A percentile compares a stretch with the other conserved stretches of the same genome.
Conservation (phyloP, 164 flowering plant species). For the Malania oleifera region DNA sequence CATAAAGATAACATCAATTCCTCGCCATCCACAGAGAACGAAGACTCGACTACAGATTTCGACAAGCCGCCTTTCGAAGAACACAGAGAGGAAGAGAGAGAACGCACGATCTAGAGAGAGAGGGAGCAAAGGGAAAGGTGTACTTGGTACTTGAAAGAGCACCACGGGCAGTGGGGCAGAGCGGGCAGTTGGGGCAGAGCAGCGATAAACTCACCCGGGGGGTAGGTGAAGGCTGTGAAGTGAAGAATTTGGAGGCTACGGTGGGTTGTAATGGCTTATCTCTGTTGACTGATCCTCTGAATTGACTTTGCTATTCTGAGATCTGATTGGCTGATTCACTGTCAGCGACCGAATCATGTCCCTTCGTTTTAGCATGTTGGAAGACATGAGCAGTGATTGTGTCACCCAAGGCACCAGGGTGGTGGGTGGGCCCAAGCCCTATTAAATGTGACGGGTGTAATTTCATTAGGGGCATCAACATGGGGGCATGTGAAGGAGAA, state of each 20-base stretch:
- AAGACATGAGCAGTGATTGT: neutral
- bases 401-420: neutral
- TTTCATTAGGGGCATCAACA: neutral
- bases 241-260: too few relatives aligned
- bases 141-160: constrained; percentile 30
- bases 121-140: constrained; percentile 16
- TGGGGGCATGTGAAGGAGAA: constrained; percentile 10
- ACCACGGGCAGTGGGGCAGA: constrained; percentile 28
- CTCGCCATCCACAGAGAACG: neutral
- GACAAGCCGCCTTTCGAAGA: constrained; percentile 8
- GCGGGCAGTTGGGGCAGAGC: constrained; percentile 32
- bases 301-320: constrained; percentile 5
- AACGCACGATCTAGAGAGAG: constrained; percentile 27
- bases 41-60: constrained; percentile 2
- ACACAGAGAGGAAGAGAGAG: constrained; percentile 3
- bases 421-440: neutral
- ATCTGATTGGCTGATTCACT: neutral
- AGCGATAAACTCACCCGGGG: constrained; percentile 7
- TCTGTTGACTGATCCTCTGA: neutral
- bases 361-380: neutral
- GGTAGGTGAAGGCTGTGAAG: neutral
- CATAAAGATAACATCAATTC: neutral
- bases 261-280: neutral
- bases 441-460: too few relatives aligned
- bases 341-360: constrained; percentile 1